phyloP scores from a whole-genome alignment of 306 rosid genomes.

The Luffa aegyptiaca region DNA sequence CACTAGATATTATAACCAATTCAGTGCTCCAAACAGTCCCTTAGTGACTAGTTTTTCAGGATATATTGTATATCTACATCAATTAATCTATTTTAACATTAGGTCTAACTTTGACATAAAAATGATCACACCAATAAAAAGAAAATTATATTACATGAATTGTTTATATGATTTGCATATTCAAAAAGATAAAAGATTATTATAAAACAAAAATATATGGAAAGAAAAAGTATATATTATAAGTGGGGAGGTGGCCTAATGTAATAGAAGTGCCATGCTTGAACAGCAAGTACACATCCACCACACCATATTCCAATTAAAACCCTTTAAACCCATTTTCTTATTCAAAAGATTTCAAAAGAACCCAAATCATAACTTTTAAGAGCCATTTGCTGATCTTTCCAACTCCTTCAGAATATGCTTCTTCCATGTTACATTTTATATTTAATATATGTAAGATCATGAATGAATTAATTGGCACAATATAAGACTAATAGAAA shows the following conservation, averaged over 20 bases:
- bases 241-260: background rate
- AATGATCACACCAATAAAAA: too few relatives aligned
- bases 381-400: background rate
- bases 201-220: background rate
- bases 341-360: background rate
- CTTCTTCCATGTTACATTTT: background rate
- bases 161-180: background rate
- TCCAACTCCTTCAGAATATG: background rate
- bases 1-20: too few relatives aligned
- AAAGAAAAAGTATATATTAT: background rate
- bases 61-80: too few relatives aligned
- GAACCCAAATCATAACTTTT: background rate
- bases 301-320: background rate
- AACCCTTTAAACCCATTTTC: background rate
- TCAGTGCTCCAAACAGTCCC: too few relatives aligned
- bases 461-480: too few relatives aligned
- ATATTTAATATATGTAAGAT: too few relatives aligned
- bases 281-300: background rate
- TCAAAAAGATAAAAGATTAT: background rate
- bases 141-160: too few relatives aligned
- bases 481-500: too few relatives aligned
- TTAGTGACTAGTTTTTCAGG: too few relatives aligned
- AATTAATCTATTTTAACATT: too few relatives aligned
- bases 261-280: background rate
- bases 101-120: too few relatives aligned